Evolutionary conservation across 2,329 filamentous ascomycete species (phyloP).

Genomic region (Aspergillus quadrilineatus): DNA sequence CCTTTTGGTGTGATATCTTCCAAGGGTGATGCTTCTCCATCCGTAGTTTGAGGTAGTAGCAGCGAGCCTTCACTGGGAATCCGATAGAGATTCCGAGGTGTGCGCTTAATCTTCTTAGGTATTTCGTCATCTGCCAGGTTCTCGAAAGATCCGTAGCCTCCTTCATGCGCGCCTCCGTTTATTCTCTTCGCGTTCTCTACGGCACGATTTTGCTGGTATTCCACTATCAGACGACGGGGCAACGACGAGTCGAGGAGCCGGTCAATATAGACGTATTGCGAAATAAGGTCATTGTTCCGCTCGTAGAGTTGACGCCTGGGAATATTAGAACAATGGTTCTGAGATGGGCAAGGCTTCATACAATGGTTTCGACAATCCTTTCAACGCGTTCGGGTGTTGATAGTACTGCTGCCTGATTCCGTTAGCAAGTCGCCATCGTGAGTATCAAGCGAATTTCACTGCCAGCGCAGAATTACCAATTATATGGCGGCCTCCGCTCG

Average conservation of each 20-base stretch:
- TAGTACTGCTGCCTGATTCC: conserved; percentile 68
- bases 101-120: conserved; percentile 61
- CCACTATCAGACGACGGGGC: conserved; percentile 87
- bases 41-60: conserved; percentile 38
- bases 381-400: conserved; percentile 74
- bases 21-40: conserved; percentile 60
- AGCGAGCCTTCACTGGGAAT: conserved; percentile 44
- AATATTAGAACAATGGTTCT: conserved; percentile 1
- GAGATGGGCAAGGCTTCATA: conserved; percentile 34
- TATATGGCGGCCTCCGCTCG: conserved; percentile 79
- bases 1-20: conserved; percentile 48
- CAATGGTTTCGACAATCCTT: conserved; percentile 69
- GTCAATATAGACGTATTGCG: conserved; percentile 93
- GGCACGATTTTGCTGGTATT: conserved; percentile 58
- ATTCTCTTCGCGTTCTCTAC: background rate
- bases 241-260: conserved; percentile 84
- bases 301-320: conserved; percentile 77
- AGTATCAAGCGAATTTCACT: background rate
- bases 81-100: conserved; percentile 82
- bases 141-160: conserved; percentile 38
- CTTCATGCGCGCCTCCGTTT: conserved; percentile 41
- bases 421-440: background rate
- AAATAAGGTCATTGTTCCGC: conserved; percentile 81
- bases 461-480: conserved; percentile 55
- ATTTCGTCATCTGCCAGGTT: conserved; percentile 36